phyloP scores from a whole-genome alignment of 2,329 filamentous ascomycete species.

The Colletotrichum nymphaeae region DNA sequence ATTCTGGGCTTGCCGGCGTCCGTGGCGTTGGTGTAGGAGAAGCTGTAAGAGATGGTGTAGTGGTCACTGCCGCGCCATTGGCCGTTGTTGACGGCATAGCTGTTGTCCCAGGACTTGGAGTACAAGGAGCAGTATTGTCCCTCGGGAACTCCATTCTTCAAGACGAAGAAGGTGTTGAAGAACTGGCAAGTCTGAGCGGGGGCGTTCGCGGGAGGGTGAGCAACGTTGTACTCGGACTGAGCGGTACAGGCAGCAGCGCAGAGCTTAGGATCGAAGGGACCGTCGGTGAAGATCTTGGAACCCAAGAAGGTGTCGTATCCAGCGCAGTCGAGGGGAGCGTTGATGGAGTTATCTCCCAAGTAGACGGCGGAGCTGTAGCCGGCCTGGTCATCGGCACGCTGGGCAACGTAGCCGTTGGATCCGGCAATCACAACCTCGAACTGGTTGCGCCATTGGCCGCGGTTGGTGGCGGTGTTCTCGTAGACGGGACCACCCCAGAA shows the following conservation, averaged over 20 bases:
- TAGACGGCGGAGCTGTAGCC: neutral
- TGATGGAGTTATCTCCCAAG: neutral
- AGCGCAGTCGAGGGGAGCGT: neutral
- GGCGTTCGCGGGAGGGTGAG: neutral
- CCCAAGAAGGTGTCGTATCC: constrained; percentile 8
- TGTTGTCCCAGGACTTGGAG: constrained; percentile 2
- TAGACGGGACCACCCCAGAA: constrained; percentile 7
- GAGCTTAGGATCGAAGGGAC: neutral
- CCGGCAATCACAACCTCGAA: neutral
- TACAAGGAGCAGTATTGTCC: neutral
- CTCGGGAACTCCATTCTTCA: neutral
- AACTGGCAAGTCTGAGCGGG: neutral
- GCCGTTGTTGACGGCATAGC: constrained; percentile 1
- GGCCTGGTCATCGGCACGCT: neutral
- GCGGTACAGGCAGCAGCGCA: neutral
- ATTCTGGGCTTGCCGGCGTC: neutral
- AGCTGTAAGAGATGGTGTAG: constrained; percentile 7
- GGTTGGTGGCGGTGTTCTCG: neutral
- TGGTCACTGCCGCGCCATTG: constrained; percentile 1
- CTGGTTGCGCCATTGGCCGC: neutral
- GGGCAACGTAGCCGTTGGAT: neutral
- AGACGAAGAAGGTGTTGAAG: neutral
- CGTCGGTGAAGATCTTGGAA: constrained; percentile 11
- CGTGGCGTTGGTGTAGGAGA: constrained; percentile 4
- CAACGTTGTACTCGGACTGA: neutral